Conservation (phyloP, 1,284 basidiomycete genomes). For the Bondarzewia mesenterica region DNA sequence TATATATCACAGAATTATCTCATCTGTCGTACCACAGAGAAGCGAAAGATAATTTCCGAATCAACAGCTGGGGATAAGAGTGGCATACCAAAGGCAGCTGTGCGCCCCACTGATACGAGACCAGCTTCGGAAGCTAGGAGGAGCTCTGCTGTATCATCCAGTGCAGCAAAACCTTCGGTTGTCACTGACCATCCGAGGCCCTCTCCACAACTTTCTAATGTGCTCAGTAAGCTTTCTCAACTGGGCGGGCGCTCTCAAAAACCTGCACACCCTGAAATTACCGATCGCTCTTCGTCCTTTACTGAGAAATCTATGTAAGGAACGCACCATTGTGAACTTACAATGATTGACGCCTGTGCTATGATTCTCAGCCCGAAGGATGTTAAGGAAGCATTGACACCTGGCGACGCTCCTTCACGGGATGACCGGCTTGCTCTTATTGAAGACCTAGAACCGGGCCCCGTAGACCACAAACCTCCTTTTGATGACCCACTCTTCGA, state of each 20-base stretch:
- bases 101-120: background rate
- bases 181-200: slow-evolving; percentile 10
- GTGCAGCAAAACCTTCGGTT: background rate
- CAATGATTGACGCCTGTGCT: background rate
- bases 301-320: slow-evolving; percentile 21
- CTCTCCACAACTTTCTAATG: slow-evolving; percentile 31
- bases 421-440: slow-evolving; percentile 67
- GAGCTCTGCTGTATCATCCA: background rate
- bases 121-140: too few species aligned
- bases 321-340: background rate
- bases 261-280: slow-evolving; percentile 11
- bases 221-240: slow-evolving; percentile 39
- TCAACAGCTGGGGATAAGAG: background rate
- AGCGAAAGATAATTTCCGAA: background rate
- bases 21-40: too few species aligned
- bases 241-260: slow-evolving; percentile 19
- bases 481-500: slow-evolving; percentile 68
- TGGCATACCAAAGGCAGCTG: background rate
- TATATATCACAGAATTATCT: too few species aligned
- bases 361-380: background rate
- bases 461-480: slow-evolving; percentile 58
- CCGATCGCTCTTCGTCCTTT: slow-evolving; percentile 35
- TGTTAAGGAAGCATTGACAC: background rate
- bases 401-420: slow-evolving; percentile 26
- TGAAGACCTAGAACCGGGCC: slow-evolving; percentile 70